phyloP scores from a whole-genome alignment of 129 eudicot species.

The Escallonia herrerae region DNA sequence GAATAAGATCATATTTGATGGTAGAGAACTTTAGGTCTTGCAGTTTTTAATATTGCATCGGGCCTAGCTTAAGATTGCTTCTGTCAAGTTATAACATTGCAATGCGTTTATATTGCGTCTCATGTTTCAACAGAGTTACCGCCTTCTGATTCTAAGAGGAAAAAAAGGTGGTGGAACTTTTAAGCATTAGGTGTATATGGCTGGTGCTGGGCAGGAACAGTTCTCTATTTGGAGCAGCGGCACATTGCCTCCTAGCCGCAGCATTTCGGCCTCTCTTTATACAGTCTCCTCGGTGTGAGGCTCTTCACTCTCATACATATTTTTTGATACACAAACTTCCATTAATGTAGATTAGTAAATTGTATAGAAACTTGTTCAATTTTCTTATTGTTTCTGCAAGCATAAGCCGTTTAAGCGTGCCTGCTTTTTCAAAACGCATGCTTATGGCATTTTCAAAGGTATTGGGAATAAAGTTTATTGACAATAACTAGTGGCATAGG shows the following conservation, averaged over 20 bases:
- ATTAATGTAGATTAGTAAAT: background rate
- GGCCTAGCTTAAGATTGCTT: no score
- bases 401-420: slow-evolving; percentile 3
- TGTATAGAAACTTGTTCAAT: background rate
- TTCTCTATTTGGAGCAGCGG: no score
- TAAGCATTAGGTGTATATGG: slow-evolving; percentile 31
- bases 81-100: no score
- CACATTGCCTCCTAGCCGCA: background rate
- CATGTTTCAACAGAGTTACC: slow-evolving; percentile 44
- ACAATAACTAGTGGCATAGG: no score
- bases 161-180: slow-evolving; percentile 69
- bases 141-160: slow-evolving; percentile 41
- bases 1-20: no score
- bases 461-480: background rate
- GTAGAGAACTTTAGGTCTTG: no score
- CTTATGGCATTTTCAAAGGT: background rate
- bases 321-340: background rate
- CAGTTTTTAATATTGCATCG: no score
- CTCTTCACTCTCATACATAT: background rate
- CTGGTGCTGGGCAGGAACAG: slow-evolving; percentile 2
- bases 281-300: slow-evolving; percentile 17
- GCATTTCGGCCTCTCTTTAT: slow-evolving; percentile 12
- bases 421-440: background rate
- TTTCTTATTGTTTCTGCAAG: slow-evolving; percentile 3
- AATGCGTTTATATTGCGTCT: background rate